Evolutionary conservation across 2,329 filamentous ascomycete genomes (phyloP), one percentile per base, ranked within the genome.

Genomic region (Colletotrichum sansevieriae): DNA sequence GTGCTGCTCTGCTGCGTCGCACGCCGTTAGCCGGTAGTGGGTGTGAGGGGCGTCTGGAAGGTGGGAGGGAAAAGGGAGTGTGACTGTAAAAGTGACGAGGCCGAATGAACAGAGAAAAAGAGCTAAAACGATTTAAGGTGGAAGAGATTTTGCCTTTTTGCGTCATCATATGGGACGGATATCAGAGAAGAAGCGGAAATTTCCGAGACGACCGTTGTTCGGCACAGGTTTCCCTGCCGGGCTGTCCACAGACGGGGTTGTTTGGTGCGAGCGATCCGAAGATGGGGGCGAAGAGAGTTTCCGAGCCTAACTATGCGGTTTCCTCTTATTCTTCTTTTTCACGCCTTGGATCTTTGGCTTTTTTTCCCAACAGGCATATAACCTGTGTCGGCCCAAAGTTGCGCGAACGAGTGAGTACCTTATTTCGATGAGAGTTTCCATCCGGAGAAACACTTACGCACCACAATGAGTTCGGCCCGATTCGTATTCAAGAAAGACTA

Each of bases 131-230:
- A 46, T 22, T 65, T 54, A 65, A 68, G 39, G 65, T 65, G 52
- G 20, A 47, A 11, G 33, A 10, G 12, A 13, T 49, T 41, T 46
- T 54, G 13, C 33, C 18, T 46, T 57, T 56, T 57, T 63, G 64
- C 64, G 44, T 67, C 64, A 63, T 44, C 25, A 65, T 55, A 65
- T 65, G 62, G 49, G 65, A 68, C 43, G 65, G 49, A 39, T 37
- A 22, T 33, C 15, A 43, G 47, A 43, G 47, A 4, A 43, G 13
- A 29, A 46, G 20, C 22, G 15, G 60, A 25, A 12, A 41, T 39
- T 55, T 51, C 55, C 60, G 65, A 68, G 54, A 65, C 55, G 62
- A 65, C 65, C 65, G 55, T 51, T 65, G 62, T 43, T 65, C 65
- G 65, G 55, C 65, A 61, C 62, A 51, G 55, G 41, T 39, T 68